Evolutionary conservation across 352 stramenopile genomes (phyloP), one percentile per base, ranked within the genome.

Genomic region (Pythium chondricola): DNA sequence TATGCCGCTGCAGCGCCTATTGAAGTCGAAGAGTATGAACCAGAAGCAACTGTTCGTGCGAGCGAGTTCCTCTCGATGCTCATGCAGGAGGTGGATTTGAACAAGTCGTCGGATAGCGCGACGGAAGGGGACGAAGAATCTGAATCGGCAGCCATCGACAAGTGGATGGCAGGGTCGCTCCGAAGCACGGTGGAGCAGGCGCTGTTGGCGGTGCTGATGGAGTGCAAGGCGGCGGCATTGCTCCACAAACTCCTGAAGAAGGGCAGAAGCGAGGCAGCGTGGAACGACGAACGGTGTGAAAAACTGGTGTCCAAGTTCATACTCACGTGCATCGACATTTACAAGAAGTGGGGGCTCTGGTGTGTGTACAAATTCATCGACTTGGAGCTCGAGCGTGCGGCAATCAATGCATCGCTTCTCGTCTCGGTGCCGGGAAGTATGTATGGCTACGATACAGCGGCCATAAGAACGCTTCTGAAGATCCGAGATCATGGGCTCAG

Each of bases 351-450:
- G 10, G 81, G 81, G 0, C 54, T 64, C 2, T 92, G 81, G 81
- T 92, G 81, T 52, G 77, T 82, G 53, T 89, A 88, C 43, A 69
- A 58, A 11, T 89, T 76, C 22, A 59, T 83, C 1, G 74, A 89
- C 26, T 30, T 92, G n/a, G 78, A 92, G 52, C 69, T 92, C 21
- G 59, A 87, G 48, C 68, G 77, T 11, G 52, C 77, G 16, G 77
- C 81, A 0, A 69, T 74, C 46, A 62, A 61, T 14, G 66, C 65
- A 20, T 81, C 75, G n/a, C 30, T 83, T 29, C 53, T 84, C 26
- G 59, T 86, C 30, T 67, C 48, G 4, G 51, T 84, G 0, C 75
- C 72, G 0, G 75, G 68, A 2, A 86, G 54, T 22, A 74, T 83
- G 60, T 78, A 71, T 52, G 75, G 75, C 1, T 52, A 74, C 16